Conservation (phyloP, 2,329 filamentous ascomycete species). For the Helotiales sp. region DNA sequence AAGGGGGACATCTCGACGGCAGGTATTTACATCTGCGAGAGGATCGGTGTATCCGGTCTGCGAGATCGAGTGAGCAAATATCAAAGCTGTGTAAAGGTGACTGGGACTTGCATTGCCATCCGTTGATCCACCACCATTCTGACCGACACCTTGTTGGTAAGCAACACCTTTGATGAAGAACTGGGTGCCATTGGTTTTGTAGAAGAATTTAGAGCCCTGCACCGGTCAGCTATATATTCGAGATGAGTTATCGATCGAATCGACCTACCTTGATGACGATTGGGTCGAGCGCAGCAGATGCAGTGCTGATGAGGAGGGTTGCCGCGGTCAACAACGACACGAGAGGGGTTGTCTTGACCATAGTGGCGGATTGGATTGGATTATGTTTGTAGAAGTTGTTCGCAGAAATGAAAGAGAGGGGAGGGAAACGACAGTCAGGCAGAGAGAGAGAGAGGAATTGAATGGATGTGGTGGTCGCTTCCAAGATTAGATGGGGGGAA, state of each 20-base stretch:
- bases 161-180: conserved; percentile 95
- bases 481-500: background rate
- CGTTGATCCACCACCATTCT: conserved; percentile 46
- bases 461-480: conserved; percentile 6
- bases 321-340: conserved; percentile 27
- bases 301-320: conserved; percentile 20
- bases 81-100: background rate
- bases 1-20: conserved; percentile 84
- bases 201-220: conserved; percentile 41
- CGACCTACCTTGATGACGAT: conserved; percentile 51
- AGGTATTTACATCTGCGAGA: conserved; percentile 70
- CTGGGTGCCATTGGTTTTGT: conserved; percentile 66
- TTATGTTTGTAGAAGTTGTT: background rate
- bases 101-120: conserved; percentile 20
- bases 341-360: conserved; percentile 21
- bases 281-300: conserved; percentile 57
- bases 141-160: conserved; percentile 80
- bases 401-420: background rate
- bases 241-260: background rate
- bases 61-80: conserved; percentile 29
- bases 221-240: conserved; percentile 9
- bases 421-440: conserved; percentile 1
- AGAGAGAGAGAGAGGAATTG: background rate
- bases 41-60: conserved; percentile 63
- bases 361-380: conserved; percentile 8